Evolutionary conservation across 306 rosid species (phyloP), one percentile per base, ranked within the genome.

Genomic region (Chamaecrista fasciculata): DNA sequence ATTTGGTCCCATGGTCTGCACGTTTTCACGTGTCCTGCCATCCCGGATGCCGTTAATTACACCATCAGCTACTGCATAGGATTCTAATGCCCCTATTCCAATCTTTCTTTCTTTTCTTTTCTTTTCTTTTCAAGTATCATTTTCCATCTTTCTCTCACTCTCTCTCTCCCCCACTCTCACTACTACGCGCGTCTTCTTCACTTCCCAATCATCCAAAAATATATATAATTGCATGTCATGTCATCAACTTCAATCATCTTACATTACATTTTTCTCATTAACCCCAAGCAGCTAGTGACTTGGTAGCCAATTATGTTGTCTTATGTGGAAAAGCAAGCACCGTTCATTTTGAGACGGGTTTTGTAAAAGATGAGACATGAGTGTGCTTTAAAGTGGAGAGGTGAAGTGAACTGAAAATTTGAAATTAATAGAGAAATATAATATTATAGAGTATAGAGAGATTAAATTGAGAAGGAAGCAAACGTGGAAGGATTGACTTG

Each of bases 21-120:
- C 74, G 84, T 76, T 76, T 78, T 88, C 95, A 86, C 95, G 87
- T 88, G 95, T 81, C 89, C 84, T 80, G 95, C 89, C 87, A 88
- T 73, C 68, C 68, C 77, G 58, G 46, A 69, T 80, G 87, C 89
- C 79, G 80, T 86, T 82, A 72, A 81, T 83, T 75, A 63, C 87
- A 83, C 84, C 89, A 73, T 86, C 90, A 57, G 55, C 85, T 36
- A n/a, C 63, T n/a, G 15, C 25, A 16, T 57, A 8, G 63, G 63
- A 57, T 57, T 57, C 63, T 31, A 31, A 78, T 70, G 81, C 68
- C 56, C 87, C 28, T 26, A 15, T 33, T 56, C 50, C 36, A 23
- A 74, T 4, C 62, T 51, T 29, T 25, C 19, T 11, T 66, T 29
- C 3, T 10, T 15, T 47, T 57, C 15, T 58, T 31, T n/a, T 20